A percentile compares a stretch with the other conserved stretches of the same genome.
Evolutionary conservation across 176 grass and related monocot genomes (phyloP).

Genomic region (Thinopyrum elongatum): DNA sequence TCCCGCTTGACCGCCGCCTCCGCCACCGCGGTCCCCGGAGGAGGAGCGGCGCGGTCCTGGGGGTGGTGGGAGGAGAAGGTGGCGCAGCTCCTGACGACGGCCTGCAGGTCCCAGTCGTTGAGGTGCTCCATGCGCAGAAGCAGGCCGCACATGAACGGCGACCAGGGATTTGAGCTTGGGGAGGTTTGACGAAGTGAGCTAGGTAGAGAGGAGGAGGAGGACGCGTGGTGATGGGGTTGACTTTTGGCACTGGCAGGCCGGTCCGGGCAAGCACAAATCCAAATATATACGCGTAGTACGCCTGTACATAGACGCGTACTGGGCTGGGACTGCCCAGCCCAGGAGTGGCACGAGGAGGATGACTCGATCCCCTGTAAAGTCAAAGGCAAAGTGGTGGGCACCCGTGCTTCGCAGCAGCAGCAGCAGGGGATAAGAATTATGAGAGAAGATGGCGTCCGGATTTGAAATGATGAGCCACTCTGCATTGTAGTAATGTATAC

Average conservation of each 20-base stretch:
- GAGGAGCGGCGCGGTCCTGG: neutral
- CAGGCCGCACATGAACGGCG: conserved; percentile 19
- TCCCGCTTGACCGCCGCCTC: neutral
- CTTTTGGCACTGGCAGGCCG: conserved; percentile 2
- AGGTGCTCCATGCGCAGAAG: conserved; percentile 49
- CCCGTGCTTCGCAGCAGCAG: neutral
- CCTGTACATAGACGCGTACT: neutral
- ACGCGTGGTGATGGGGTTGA: conserved; percentile 43
- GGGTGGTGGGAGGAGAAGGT: conserved; percentile 35
- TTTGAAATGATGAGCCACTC: neutral
- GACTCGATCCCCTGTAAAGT: conserved; percentile 24
- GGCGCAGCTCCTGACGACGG: conserved; percentile 82
- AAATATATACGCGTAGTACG: conserved; percentile 42
- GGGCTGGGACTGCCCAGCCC: too few species aligned
- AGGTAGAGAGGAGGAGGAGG: neutral
- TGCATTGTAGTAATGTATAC: neutral
- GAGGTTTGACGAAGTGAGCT: conserved; percentile 19
- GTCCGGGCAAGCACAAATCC: conserved; percentile 4
- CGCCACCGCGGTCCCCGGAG: neutral
- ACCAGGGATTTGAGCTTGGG: neutral
- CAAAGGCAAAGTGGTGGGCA: conserved; percentile 45
- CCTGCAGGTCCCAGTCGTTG: conserved; percentile 95
- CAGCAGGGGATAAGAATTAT: neutral
- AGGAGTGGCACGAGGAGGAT: neutral
- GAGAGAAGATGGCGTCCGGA: conserved; percentile 24